Percentiles rank a stretch among this genome's conserved stretches.
Evolutionary conservation across 345 rosid genomes (phyloP).

Genomic region (Citrus inodora): DNA sequence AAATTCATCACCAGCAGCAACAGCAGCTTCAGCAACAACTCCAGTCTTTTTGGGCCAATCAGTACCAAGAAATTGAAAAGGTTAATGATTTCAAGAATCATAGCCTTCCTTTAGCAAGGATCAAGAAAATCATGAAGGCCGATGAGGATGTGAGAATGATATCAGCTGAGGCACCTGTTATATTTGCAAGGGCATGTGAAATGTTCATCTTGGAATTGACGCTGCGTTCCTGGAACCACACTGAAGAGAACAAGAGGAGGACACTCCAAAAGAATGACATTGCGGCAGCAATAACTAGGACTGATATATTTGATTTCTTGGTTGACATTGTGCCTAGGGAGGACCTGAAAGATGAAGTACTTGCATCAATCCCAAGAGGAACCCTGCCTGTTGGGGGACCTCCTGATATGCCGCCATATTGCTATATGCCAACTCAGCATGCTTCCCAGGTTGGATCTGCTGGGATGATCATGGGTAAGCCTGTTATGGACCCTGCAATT

Average conservation of each 20-base stretch:
- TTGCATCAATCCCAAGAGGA: slow-evolving; percentile 61
- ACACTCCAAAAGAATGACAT: slow-evolving; percentile 94
- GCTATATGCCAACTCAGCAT: slow-evolving; percentile 68
- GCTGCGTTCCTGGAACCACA: slow-evolving; percentile 93
- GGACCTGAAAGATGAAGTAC: slow-evolving; percentile 83
- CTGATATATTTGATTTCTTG: slow-evolving; percentile 89
- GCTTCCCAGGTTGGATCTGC: slow-evolving; percentile 62
- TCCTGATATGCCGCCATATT: slow-evolving; percentile 66
- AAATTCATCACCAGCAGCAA: slow-evolving; percentile 87
- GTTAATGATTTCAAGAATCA: slow-evolving; percentile 89
- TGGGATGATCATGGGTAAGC: slow-evolving; percentile 88
- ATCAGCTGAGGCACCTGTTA: slow-evolving; percentile 95
- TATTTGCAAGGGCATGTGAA: slow-evolving; percentile 96
- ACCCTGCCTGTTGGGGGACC: slow-evolving; percentile 53
- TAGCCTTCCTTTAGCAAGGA: slow-evolving; percentile 90
- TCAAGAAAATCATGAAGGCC: slow-evolving; percentile 99
- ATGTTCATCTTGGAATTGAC: slow-evolving; percentile 95
- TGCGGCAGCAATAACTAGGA: slow-evolving; percentile 91
- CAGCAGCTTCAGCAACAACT: slow-evolving; percentile 90
- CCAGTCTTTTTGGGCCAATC: slow-evolving; percentile 80
- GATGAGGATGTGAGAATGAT: slow-evolving; percentile 98
- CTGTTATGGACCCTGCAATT: slow-evolving; percentile 59
- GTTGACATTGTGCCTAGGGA: slow-evolving; percentile 95
- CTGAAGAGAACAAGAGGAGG: slow-evolving; percentile 94
- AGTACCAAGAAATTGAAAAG: slow-evolving; percentile 75